Evolutionary conservation across 2,329 filamentous ascomycete species (phyloP).

Genomic region (Calonectria multiphialidica): DNA sequence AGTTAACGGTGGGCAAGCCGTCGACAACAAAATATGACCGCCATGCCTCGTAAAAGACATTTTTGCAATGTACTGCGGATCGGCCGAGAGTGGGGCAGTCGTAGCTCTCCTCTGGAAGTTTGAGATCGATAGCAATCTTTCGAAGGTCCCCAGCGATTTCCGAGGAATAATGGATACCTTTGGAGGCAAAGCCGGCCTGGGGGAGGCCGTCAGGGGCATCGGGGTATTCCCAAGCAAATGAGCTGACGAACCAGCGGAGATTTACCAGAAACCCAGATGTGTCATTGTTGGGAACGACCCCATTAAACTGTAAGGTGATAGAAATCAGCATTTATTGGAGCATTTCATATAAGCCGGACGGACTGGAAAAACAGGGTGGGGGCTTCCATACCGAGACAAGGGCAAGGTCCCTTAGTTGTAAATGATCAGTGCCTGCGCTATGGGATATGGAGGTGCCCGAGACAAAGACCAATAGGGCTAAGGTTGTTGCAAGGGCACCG

Average conservation of each 20-base stretch:
- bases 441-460: constrained; percentile 37
- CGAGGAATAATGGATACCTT: constrained; percentile 28
- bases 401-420: constrained; percentile 39
- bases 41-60: constrained; percentile 45
- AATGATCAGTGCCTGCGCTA: constrained; percentile 23
- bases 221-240: constrained; percentile 44
- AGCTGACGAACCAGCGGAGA: constrained; percentile 40
- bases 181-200: constrained; percentile 37
- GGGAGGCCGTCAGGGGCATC: constrained; percentile 37
- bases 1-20: constrained; percentile 31
- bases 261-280: constrained; percentile 41
- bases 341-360: neutral
- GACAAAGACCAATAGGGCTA: constrained; percentile 35
- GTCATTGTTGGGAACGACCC: constrained; percentile 42
- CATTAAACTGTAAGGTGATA: constrained; percentile 36
- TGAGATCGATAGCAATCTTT: constrained; percentile 36
- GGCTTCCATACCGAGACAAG: constrained; percentile 41
- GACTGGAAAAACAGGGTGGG: neutral
- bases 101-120: constrained; percentile 36
- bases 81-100: constrained; percentile 35
- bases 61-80: constrained; percentile 35
- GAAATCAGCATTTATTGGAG: neutral
- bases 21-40: constrained; percentile 29
- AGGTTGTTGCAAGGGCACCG: constrained; percentile 34
- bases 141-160: constrained; percentile 36